phyloP scores from a whole-genome alignment of 2,329 filamentous ascomycete genomes.

The Aspergillus bombycis region DNA sequence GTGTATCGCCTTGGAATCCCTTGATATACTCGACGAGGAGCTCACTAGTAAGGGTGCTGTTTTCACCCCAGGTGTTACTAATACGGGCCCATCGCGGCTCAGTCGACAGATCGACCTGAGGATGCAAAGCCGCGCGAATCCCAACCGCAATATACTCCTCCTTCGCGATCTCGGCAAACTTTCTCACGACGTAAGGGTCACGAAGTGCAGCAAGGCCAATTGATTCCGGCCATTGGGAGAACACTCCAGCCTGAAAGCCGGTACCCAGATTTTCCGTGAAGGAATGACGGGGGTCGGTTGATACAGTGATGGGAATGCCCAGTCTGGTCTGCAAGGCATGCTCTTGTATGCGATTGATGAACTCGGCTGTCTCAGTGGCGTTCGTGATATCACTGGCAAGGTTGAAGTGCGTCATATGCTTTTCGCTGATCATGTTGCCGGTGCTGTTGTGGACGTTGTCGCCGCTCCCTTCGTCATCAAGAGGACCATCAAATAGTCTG shows the following conservation, averaged over 20 bases:
- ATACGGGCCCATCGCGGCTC: not conserved
- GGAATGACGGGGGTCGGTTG: not conserved
- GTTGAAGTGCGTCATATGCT: not conserved
- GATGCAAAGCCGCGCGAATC: not conserved
- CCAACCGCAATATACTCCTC: constrained; percentile 42
- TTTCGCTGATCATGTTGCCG: not conserved
- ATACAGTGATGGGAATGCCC: not conserved
- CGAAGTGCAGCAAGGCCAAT: constrained; percentile 55
- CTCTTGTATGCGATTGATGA: not conserved
- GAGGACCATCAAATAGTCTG: not conserved
- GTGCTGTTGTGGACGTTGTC: not conserved
- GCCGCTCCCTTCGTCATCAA: not conserved
- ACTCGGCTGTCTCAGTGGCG: not conserved
- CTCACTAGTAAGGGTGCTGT: not conserved
- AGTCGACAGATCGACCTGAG: not conserved
- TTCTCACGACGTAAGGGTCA: constrained; percentile 46
- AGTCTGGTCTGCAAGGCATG: not conserved
- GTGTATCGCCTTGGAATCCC: not conserved
- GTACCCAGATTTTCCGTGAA: constrained; percentile 33
- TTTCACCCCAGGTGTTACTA: not conserved
- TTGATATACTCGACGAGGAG: not conserved
- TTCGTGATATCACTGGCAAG: not conserved
- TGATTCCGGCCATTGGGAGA: constrained; percentile 58
- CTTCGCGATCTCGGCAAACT: constrained; percentile 54
- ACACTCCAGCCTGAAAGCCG: constrained; percentile 46